Conservation (phyloP, 2,329 filamentous ascomycete species). For the Ophiostoma himal-ulmi region DNA sequence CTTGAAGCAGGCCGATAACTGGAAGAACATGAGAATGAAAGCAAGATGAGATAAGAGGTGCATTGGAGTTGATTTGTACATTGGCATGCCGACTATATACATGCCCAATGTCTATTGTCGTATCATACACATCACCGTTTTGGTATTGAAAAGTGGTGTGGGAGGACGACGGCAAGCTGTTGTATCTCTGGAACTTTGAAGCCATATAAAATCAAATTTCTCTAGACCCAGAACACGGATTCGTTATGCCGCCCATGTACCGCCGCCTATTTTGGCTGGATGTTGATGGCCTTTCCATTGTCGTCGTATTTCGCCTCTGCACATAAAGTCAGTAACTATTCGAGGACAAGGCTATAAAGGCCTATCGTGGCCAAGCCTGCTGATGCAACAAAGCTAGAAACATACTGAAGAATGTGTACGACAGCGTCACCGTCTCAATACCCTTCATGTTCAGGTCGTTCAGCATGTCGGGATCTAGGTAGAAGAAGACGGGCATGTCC, state of each 20-base stretch:
- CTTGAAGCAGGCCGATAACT: neutral
- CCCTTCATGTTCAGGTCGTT: slow-evolving; percentile 89
- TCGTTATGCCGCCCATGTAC: neutral
- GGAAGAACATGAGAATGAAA: neutral
- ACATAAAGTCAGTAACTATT: neutral
- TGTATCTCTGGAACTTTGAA: neutral
- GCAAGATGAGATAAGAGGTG: neutral
- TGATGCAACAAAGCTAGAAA: slow-evolving; percentile 26
- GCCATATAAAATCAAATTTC: neutral
- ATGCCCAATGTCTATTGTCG: neutral
- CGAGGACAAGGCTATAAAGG: neutral
- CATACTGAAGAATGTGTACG: slow-evolving; percentile 98
- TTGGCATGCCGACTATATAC: neutral
- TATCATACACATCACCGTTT: slow-evolving; percentile 2
- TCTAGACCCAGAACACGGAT: too few relatives aligned
- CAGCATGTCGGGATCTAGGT: slow-evolving; percentile 91
- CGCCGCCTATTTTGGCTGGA: slow-evolving; percentile 24
- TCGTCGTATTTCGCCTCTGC: slow-evolving; percentile 79
- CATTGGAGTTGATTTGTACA: neutral
- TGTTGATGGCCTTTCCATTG: slow-evolving; percentile 58
- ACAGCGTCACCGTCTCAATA: slow-evolving; percentile 90
- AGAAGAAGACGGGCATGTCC: slow-evolving; percentile 99
- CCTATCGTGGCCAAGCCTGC: neutral
- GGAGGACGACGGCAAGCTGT: neutral
- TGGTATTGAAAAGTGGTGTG: neutral